Evolutionary conservation across 139 green algal species (phyloP).

Genomic region (Spirogloea muscicola): DNA sequence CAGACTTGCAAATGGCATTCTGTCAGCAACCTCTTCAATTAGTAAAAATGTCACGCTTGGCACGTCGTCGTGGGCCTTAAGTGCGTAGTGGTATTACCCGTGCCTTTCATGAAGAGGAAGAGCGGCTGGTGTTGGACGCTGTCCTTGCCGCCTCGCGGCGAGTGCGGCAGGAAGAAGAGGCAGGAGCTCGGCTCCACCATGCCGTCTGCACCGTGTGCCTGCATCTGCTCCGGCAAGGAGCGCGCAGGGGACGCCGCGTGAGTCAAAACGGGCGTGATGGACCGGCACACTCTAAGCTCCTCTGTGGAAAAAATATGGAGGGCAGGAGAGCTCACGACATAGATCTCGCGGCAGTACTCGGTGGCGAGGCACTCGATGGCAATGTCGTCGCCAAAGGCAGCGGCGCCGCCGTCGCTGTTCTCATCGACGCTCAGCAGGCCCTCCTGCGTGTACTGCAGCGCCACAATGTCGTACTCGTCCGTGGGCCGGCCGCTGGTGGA

Average conservation of each 20-base stretch:
- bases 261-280: too few species aligned
- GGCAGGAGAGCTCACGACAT: conserved; percentile 23
- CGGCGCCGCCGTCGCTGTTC: conserved; percentile 16
- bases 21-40: too few species aligned
- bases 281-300: too few species aligned
- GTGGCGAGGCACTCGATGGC: conserved; percentile 39
- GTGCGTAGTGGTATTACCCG: not conserved
- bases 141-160: conserved; percentile 10
- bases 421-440: conserved; percentile 26
- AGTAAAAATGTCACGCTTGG: too few species aligned
- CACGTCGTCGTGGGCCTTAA: too few species aligned
- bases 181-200: conserved; percentile 15
- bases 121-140: conserved; percentile 16
- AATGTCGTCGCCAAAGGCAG: conserved; percentile 44
- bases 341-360: conserved; percentile 30
- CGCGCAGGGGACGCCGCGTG: too few species aligned
- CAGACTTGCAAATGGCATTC: too few species aligned
- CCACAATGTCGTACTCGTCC: conserved; percentile 45
- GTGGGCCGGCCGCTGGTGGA: not conserved
- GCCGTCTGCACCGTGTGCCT: conserved; percentile 35
- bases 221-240: too few species aligned
- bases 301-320: too few species aligned
- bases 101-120: conserved; percentile 48
- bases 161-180: conserved; percentile 42
- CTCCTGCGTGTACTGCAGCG: conserved; percentile 43